Percentiles rank a stretch among this genome's conserved stretches.
Evolutionary conservation across 768 basidiomycete genomes (phyloP).

Genomic region (Kwoniella europaea): DNA sequence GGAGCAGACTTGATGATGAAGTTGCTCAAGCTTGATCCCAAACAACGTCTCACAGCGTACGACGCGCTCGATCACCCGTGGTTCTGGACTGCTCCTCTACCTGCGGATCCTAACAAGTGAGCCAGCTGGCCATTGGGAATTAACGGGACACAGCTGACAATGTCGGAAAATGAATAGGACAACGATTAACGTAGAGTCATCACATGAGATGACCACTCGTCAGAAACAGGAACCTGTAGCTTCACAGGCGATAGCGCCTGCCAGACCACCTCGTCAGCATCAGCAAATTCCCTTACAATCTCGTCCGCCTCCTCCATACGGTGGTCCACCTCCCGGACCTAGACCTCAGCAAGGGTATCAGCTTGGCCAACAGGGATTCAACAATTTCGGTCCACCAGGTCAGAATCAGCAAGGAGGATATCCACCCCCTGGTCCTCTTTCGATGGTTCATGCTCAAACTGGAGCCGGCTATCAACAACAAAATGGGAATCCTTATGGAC

Average conservation of each 20-base stretch:
- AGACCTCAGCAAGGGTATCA: conserved; percentile 4
- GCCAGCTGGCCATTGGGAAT: conserved; percentile 16
- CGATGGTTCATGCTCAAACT: not conserved
- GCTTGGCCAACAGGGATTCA: conserved; percentile 5
- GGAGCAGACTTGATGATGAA: conserved; percentile 82
- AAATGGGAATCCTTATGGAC: conserved; percentile 4
- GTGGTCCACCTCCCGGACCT: not conserved
- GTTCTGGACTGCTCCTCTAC: conserved; percentile 89
- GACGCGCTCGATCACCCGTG: conserved; percentile 90
- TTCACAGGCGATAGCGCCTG: not conserved
- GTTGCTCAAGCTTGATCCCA: conserved; percentile 80
- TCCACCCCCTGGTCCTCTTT: not conserved
- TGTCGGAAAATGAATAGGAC: conserved; percentile 13
- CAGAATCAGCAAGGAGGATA: not conserved
- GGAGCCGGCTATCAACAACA: not conserved
- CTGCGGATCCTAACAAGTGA: conserved; percentile 59
- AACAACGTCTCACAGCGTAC: conserved; percentile 78
- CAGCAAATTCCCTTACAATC: not conserved
- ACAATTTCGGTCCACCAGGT: conserved; percentile 2
- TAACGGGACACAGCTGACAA: conserved; percentile 9
- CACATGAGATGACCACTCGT: conserved; percentile 49
- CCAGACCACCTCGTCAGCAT: not conserved
- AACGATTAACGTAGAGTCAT: conserved; percentile 44
- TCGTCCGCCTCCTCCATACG: conserved; percentile 9
- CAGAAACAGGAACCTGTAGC: conserved; percentile 25